Evolutionary conservation across 1,284 basidiomycete genomes (phyloP), one percentile per base, ranked within the genome.

Genomic region (Anthracocystis setariae): DNA sequence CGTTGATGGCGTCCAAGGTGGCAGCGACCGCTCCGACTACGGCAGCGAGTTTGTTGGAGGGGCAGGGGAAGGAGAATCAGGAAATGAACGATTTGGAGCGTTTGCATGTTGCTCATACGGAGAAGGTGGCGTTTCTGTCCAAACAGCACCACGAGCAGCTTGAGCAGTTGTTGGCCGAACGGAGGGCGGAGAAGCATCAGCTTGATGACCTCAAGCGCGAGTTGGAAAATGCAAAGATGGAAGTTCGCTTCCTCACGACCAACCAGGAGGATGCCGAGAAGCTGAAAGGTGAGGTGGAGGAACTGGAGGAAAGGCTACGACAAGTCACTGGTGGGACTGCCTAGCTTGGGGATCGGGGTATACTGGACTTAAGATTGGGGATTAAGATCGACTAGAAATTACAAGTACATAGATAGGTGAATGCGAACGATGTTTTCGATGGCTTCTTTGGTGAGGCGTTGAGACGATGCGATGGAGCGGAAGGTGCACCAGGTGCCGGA

Each of bases 401-500:
- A 61, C 50, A 71, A 59, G 47, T 66, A 66, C 51, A 66, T 23
- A 35, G 68, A 71, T 53, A 66, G 52, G 56, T 71, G 63, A 43
- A 59, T 55, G 47, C 68, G 58, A 52, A 60, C 63, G 12, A 73
- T 50, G 32, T 47, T 49, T 43, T 73, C 70, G 20, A 73, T 57
- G 2, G 57, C 54, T 27, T 57, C 51, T 18, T 62, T 64, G 38
- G 54, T 47, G 43, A 73, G 65, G 3, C 24, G 51, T 32, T 43
- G 29, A 43, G 46, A 21, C 13, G 53, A 39, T 40, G 60, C 70
- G 25, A 59, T 35, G 20, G 54, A 54, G 57, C 70, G 64, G 35
- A 73, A 68, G 8, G 65, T 55, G 70, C 65, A 68, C 70, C 70
- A 73, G 23, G 74, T 68, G 40, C 73, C 73, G 15, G 65, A 60